A percentile compares a stretch with the other conserved stretches of the same genome.
These are phyloP conservation scores for Trichoderma asperelloides DNA, from an alignment of 495 filamentous ascomycete species.

Conservation along the genomic window DNA sequence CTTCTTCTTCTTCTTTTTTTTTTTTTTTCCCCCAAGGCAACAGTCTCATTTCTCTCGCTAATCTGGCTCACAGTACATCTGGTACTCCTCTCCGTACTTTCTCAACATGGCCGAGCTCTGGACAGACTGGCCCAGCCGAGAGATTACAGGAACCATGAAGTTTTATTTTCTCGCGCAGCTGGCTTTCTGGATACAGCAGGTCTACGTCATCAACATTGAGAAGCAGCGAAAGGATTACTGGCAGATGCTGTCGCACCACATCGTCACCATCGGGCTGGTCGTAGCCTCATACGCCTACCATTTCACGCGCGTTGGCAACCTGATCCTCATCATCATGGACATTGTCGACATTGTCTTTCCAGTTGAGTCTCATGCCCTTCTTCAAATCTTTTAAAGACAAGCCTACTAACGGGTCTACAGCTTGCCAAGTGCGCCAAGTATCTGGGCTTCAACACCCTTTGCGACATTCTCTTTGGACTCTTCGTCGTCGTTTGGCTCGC, in stretches of 20 bases:
- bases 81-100: slow-evolving; percentile 69
- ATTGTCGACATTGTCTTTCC: slow-evolving; percentile 81
- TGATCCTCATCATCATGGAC: slow-evolving; percentile 90
- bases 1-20: too few relatives aligned
- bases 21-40: slow-evolving; percentile 12
- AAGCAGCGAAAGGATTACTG: slow-evolving; percentile 86
- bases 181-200: slow-evolving; percentile 89
- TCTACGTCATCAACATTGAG: slow-evolving; percentile 89
- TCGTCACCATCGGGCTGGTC: slow-evolving; percentile 77
- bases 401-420: slow-evolving; percentile 32
- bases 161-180: slow-evolving; percentile 87
- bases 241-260: slow-evolving; percentile 93
- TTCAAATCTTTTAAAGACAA: too few relatives aligned
- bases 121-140: slow-evolving; percentile 69
- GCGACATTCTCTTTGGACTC: slow-evolving; percentile 76
- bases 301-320: slow-evolving; percentile 76
- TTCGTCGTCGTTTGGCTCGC: slow-evolving; percentile 83
- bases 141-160: slow-evolving; percentile 66
- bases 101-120: slow-evolving; percentile 70
- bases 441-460: slow-evolving; percentile 59
- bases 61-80: slow-evolving; percentile 57
- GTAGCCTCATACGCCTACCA: slow-evolving; percentile 73
- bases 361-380: slow-evolving; percentile 44
- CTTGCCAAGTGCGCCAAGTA: slow-evolving; percentile 94
- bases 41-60: too few relatives aligned